Conservation (phyloP, 106 monocot species). For the Posidonia australis region DNA sequence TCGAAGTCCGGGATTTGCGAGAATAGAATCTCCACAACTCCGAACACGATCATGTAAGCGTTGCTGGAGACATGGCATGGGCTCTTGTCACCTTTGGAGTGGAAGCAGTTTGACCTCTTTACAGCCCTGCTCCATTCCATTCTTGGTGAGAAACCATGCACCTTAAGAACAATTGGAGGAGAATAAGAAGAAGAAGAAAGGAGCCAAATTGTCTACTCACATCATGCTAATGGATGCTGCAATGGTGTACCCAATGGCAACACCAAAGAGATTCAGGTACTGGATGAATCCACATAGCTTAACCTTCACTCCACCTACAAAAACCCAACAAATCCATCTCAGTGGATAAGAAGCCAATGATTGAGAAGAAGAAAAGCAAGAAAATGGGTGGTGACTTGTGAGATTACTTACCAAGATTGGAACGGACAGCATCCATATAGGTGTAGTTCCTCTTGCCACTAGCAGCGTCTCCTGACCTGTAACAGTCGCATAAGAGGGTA, state of each 20-base stretch:
- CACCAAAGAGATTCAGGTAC: conserved; percentile 12
- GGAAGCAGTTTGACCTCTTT: conserved; percentile 55
- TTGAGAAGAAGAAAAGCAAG: not conserved
- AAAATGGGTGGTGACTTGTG: not conserved
- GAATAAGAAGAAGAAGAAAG: not conserved
- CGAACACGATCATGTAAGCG: conserved; percentile 60
- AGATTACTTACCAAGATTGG: conserved; percentile 11
- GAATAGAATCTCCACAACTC: conserved; percentile 36
- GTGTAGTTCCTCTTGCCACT: conserved; percentile 12
- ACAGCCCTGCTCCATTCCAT: conserved; percentile 34
- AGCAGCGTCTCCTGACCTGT: conserved; percentile 9
- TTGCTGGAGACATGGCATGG: conserved; percentile 46
- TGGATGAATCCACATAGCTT: conserved; percentile 11
- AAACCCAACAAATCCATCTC: not conserved
- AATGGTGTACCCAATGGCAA: conserved; percentile 18
- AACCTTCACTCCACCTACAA: conserved; percentile 11
- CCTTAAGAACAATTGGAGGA: not conserved
- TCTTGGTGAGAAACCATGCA: not conserved
- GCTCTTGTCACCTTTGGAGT: conserved; percentile 21
- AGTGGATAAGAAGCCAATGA: not conserved
- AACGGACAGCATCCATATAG: conserved; percentile 12
- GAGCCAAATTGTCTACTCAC: not conserved
- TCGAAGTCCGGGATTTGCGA: conserved; percentile 70
- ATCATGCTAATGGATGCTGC: conserved; percentile 20
- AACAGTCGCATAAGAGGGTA: conserved; percentile 10